phyloP scores from a whole-genome alignment of 2,329 filamentous ascomycete species.

The Bipolaris bicolor region DNA sequence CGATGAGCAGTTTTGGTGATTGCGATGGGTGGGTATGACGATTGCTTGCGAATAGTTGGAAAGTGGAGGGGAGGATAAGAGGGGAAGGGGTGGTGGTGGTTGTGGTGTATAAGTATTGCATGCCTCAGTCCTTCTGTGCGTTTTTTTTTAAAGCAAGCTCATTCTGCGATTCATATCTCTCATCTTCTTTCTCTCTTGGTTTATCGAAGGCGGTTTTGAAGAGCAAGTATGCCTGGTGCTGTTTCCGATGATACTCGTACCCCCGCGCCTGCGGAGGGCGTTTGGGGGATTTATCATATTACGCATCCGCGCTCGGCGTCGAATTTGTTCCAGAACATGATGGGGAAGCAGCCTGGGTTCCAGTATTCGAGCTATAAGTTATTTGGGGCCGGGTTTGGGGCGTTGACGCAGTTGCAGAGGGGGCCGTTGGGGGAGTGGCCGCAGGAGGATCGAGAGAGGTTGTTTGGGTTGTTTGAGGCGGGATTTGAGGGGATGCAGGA shows the following conservation, averaged over 20 bases:
- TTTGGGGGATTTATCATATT: slow-evolving; percentile 22
- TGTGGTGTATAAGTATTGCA: no score
- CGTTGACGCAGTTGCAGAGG: slow-evolving; percentile 7
- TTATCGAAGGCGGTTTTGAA: no score
- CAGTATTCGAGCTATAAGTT: slow-evolving; percentile 24
- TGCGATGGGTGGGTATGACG: no score
- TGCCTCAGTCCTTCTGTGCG: no score
- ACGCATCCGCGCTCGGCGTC: slow-evolving; percentile 27
- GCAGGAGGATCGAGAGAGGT: slow-evolving; percentile 7
- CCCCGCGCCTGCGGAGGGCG: no score
- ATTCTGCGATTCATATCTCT: no score
- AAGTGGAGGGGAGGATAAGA: no score
- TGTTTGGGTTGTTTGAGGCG: slow-evolving; percentile 12
- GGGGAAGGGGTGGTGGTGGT: no score
- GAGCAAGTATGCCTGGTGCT: slow-evolving; percentile 13
- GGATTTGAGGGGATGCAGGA: slow-evolving; percentile 19
- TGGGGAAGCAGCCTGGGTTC: slow-evolving; percentile 25
- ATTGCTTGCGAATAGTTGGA: no score
- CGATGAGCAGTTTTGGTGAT: no score
- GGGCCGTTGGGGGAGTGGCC: slow-evolving; percentile 19
- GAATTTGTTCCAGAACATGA: slow-evolving; percentile 29
- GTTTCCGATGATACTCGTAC: neutral
- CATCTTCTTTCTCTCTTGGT: no score
- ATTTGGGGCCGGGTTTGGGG: slow-evolving; percentile 16
- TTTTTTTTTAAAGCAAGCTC: no score